These are phyloP conservation scores for Closterium sp. DNA, from an alignment of 139 green algal genomes.

Conservation along the genomic window DNA sequence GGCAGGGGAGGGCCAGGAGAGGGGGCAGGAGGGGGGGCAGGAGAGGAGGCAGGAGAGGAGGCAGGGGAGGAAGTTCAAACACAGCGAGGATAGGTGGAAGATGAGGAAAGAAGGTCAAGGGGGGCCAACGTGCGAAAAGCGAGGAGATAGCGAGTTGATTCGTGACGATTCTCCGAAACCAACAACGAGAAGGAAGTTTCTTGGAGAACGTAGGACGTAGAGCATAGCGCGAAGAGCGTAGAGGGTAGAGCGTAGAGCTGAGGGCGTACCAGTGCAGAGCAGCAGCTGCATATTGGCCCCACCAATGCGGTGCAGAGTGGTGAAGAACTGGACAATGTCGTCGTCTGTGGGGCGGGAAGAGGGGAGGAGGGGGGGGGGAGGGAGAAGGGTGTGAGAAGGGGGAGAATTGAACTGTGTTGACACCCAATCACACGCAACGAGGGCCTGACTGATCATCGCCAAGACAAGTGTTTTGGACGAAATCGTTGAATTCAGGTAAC, in stretches of 20 bases:
- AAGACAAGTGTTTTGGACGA: too few species aligned
- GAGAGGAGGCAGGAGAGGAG: too few species aligned
- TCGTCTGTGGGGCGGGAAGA: background rate
- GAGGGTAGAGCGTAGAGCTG: too few species aligned
- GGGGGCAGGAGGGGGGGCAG: background rate
- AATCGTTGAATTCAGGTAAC: too few species aligned
- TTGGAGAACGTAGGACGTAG: too few species aligned
- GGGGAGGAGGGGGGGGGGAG: background rate
- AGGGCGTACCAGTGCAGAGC: constrained; percentile 39
- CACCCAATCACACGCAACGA: too few species aligned
- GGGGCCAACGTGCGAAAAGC: too few species aligned
- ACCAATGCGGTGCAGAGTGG: constrained; percentile 10
- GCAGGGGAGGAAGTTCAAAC: too few species aligned
- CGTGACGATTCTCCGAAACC: background rate
- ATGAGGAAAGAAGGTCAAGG: too few species aligned
- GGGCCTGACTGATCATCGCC: too few species aligned
- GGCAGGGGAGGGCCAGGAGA: background rate
- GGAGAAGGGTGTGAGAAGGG: background rate
- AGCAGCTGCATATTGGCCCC: constrained; percentile 44
- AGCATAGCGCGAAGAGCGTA: too few species aligned
- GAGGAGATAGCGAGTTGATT: background rate
- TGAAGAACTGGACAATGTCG: constrained; percentile 57
- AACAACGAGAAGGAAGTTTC: background rate
- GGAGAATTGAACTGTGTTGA: background rate
- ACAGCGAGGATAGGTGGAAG: background rate